phyloP scores from a whole-genome alignment of 2,329 filamentous ascomycete genomes.

The Magnaporthiopsis incrustans region DNA sequence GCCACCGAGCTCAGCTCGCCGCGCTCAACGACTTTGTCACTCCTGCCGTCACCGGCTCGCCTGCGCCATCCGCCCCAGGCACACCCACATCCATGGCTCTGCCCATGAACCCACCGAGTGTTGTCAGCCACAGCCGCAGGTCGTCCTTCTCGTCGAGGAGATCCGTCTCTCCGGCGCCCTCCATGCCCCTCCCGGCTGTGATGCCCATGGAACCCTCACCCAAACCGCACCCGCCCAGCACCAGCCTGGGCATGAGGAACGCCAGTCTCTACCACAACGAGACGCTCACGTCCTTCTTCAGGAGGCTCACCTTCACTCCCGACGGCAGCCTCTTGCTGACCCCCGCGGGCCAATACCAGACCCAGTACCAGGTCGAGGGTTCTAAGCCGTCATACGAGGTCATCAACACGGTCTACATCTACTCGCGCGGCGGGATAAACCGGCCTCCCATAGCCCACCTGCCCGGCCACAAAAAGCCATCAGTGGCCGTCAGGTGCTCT shows the following conservation, averaged over 20 bases:
- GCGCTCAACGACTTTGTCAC: slow-evolving; percentile 36
- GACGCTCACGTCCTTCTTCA: slow-evolving; percentile 93
- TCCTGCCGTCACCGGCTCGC: slow-evolving; percentile 61
- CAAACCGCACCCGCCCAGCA: slow-evolving; percentile 55
- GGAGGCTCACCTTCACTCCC: slow-evolving; percentile 85
- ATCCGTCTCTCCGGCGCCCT: slow-evolving; percentile 88
- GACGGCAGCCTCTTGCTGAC: slow-evolving; percentile 92
- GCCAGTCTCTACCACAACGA: slow-evolving; percentile 93
- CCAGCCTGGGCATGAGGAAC: slow-evolving; percentile 63
- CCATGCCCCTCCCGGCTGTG: slow-evolving; percentile 86
- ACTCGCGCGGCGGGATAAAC: slow-evolving; percentile 91
- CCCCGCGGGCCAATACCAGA: slow-evolving; percentile 91
- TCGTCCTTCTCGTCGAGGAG: slow-evolving; percentile 86
- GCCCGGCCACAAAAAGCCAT: slow-evolving; percentile 96
- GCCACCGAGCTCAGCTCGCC: slow-evolving; percentile 56
- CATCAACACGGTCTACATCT: slow-evolving; percentile 97
- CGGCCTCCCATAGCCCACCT: slow-evolving; percentile 92
- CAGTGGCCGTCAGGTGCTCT: slow-evolving; percentile 90
- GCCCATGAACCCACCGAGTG: slow-evolving; percentile 90
- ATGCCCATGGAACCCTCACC: slow-evolving; percentile 91
- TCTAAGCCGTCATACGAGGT: slow-evolving; percentile 74
- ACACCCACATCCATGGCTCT: slow-evolving; percentile 84
- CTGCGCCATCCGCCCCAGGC: slow-evolving; percentile 82
- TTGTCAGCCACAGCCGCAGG: slow-evolving; percentile 83
- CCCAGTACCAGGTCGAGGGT: slow-evolving; percentile 55